phyloP scores from a whole-genome alignment of 2,329 filamentous ascomycete species.

The Colletotrichum sp. region DNA sequence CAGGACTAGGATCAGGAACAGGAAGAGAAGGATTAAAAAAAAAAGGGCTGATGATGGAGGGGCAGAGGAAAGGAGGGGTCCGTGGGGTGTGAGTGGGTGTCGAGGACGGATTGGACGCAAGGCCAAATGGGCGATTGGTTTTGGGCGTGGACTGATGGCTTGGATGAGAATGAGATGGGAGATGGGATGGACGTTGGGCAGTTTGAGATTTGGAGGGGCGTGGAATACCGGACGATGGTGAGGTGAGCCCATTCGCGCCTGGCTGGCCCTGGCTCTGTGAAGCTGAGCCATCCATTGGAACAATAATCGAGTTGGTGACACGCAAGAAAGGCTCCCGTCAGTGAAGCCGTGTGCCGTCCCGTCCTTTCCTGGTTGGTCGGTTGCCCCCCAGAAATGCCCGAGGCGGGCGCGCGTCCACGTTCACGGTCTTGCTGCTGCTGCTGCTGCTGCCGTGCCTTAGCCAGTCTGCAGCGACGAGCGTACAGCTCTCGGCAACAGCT shows the following conservation, averaged over 20 bases:
- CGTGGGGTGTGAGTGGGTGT: background rate
- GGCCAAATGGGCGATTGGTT: background rate
- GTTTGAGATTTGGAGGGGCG: background rate
- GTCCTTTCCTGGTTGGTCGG: background rate
- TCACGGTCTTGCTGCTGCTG: background rate
- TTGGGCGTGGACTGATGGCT: background rate
- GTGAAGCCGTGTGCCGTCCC: background rate
- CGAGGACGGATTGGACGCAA: background rate
- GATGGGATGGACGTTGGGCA: background rate
- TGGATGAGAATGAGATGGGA: background rate
- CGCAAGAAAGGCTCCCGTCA: background rate
- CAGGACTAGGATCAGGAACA: conserved; percentile 7
- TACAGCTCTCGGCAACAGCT: background rate
- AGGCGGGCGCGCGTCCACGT: background rate
- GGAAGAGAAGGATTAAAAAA: background rate
- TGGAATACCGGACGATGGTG: background rate
- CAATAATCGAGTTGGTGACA: background rate
- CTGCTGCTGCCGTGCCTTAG: background rate
- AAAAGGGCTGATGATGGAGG: background rate
- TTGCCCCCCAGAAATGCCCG: conserved; percentile 6
- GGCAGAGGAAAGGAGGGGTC: background rate
- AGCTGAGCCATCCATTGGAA: background rate
- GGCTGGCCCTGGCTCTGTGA: background rate
- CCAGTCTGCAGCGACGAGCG: background rate
- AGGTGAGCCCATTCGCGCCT: background rate